These are phyloP conservation scores for Hebeloma cylindrosporum DNA, from an alignment of 768 basidiomycete genomes.

Conservation along the genomic window DNA sequence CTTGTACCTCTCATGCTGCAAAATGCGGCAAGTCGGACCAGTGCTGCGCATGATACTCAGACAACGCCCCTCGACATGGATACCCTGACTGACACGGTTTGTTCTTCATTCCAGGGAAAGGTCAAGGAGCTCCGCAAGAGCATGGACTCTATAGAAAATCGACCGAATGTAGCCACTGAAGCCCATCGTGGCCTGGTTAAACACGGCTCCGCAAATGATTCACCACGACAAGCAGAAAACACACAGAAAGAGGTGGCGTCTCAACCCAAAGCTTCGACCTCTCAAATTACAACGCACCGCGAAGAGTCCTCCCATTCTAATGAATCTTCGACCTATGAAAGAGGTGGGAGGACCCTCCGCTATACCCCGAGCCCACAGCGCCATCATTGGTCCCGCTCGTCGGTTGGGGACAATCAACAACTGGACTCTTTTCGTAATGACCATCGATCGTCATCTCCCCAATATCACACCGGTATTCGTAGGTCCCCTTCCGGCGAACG, in stretches of 20 bases:
- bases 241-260: too few relatives aligned
- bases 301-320: too few relatives aligned
- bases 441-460: conserved; percentile 1
- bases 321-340: neutral
- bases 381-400: too few relatives aligned
- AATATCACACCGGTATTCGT: neutral
- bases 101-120: conserved; percentile 23
- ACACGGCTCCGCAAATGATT: too few relatives aligned
- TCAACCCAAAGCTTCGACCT: too few relatives aligned
- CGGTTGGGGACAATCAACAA: too few relatives aligned
- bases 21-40: conserved; percentile 14
- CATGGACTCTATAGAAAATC: neutral
- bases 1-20: conserved; percentile 19
- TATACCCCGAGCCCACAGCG: conserved; percentile 11
- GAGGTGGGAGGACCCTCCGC: neutral
- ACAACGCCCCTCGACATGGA: conserved; percentile 5
- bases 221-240: too few relatives aligned
- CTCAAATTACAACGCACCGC: too few relatives aligned
- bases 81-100: conserved; percentile 28
- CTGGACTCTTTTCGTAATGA: neutral
- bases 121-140: conserved; percentile 15
- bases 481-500: neutral
- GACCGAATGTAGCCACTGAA: too few relatives aligned
- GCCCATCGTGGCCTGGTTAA: too few relatives aligned
- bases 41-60: too few relatives aligned